Base-by-base conservation (phyloP, 78 protist genomes). In the Dictyostelium brefeldianum region DNA sequence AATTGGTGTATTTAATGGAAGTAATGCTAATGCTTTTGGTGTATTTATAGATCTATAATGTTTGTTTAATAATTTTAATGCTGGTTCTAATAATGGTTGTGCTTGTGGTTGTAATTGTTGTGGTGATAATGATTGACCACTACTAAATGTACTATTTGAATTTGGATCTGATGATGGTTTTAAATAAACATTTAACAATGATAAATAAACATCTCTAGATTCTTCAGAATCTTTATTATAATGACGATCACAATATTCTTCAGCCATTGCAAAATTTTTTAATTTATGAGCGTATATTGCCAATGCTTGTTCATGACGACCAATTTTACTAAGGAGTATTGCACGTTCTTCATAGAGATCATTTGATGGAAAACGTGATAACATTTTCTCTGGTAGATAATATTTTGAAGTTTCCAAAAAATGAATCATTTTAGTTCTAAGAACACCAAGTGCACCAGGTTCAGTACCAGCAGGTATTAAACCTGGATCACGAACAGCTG, bases 261-360 rank as follows among this genome's bases (percentile, higher is more conserved):
- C 96, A 0, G 96, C 96, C 94, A 75, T 77, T n/a, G 46, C 10
- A 20, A 51, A 75, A 27, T 95, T 90, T 14, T 83, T 73, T 48
- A 95, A 62, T 18, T 81, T 81, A 43, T 89, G 92, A n/a, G 95
- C 97, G 67, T 80, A 95, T 14, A 89, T 95, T 2, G 78, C 69
- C 11, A 95, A 57, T 29, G 95, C 97, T 85, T 83, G 87, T 57
- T 77, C 94, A 78, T 95, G 97, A 50, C 91, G 85, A 31, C 97
- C 95, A 80, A 95, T 89, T 56, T 78, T 81, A 27, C 78, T 54
- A 36, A 95, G 77, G 2, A 95, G 31, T n/a, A 95, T 83, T 11
- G 95, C 97, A 50, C 94, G 67, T 48, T 95, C 97, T 31, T 95
- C 95, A 57, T 41, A 84, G 36, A 95, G 80, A 51, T 94, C 95